Evolutionary conservation across 768 basidiomycete species (phyloP), one percentile per base, ranked within the genome.

Genomic region (Lentinula raphanica): DNA sequence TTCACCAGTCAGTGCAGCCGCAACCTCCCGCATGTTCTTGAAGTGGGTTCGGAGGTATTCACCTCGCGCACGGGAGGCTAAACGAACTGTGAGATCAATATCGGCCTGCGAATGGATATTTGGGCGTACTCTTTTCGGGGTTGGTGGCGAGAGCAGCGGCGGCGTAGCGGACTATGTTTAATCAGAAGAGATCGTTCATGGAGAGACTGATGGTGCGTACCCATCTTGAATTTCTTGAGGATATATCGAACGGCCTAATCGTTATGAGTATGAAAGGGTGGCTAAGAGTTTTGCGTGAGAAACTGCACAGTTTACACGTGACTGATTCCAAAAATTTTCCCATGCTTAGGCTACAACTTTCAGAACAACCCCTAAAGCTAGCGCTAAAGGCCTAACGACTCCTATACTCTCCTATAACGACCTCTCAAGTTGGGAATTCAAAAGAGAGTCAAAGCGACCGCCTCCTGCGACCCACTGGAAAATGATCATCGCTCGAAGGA

Each of bases 21-120:
- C 95, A 58, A 98, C 97, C 77, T 99, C 97, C 63, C 92, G 88
- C 93, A 97, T 98, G 85, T 98, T 99, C 89, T 99, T 99, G 87
- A 97, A 99, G 81, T 98, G 96, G 49, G 97, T 98, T 68, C 95
- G 92, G 70, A 97, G 86, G 83, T 98, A 94, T 80, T 96, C 94
- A 68, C 94, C 94, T 69, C 90, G 90, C 59, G 95, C 90, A 70
- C 85, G 89, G 69, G 95, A 87, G 73, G 91, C 93, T 96, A 72
- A 38, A 71, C 13, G 49, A 54, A 58, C 31, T 49, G 59, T 53
- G 56, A 63, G 54, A 50, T 35, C 36, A n/a, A 28, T 31, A 25
- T 58, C 28, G 15, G 17, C 5, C 28, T 54, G 29, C 45, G 35
- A 13, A 27, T 54, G 65, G 40, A 64, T 54, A 64, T 63, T 61